Base-by-base conservation (phyloP, 495 filamentous ascomycete genomes). In the Penicillium atrosanguineum region DNA sequence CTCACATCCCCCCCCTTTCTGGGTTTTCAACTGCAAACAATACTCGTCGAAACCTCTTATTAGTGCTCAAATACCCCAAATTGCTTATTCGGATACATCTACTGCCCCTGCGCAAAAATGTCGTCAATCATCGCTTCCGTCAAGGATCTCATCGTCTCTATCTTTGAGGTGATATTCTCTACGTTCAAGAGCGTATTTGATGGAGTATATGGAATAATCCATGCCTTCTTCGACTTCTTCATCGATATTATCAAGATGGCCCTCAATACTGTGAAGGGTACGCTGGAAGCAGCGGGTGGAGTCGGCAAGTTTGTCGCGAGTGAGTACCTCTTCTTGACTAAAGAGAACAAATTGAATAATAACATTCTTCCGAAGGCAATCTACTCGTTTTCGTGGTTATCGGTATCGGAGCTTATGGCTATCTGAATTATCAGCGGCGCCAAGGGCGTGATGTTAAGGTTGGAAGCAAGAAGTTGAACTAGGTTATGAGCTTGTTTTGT, bases 151-250 rank as follows among this genome's bases (percentile, higher is more conserved):
- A 7, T 62, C 11, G 9, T 40, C 11, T 60, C 60, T 0, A 7
- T 62, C 1, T 56, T 62, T 15, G 60, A 62, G 44, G 45, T 62
- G 16, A 53, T 60, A 43, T 55, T 56, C 42, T 60, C 60, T 8
- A 23, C 60, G 3, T 46, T 56, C 16, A 29, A 41, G 8, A 46
- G 14, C 7, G 46, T 49, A 7, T 38, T 62, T 14, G 45, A 53
- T 44, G 29, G 29, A 11, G 43, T 34, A 2, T 44, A 14, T 14
- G 47, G 43, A 4, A 23, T 61, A 7, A 8, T 62, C 29, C 19
- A 4, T 1, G 47, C 51, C 15, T 5, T 53, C 6, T 23, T 44
- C 43, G 12, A 54, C 18, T 57, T 52, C 16, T 43, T 61, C 21
- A 42, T 48, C n/a, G 46, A 46, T 7, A 44, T 44, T 4, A 1